Base-by-base conservation (phyloP, 1,284 basidiomycete species). In the Ustilago nuda region DNA sequence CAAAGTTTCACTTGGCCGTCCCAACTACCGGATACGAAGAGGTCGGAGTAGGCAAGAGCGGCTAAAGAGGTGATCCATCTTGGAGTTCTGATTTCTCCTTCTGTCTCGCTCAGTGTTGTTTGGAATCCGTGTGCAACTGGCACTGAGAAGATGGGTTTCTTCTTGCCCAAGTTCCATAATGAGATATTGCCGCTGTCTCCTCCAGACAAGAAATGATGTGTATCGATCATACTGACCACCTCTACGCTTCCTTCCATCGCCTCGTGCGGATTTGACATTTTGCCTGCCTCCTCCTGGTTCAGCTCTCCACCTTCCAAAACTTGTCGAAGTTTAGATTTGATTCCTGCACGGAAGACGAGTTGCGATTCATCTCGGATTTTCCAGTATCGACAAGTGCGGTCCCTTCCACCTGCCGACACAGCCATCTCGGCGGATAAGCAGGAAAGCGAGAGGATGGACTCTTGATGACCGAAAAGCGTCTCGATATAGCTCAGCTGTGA, bases 401-500 rank as follows among this genome's bases (percentile, higher is more conserved):
- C 96, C 32, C 95, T 88, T 1, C 92, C 93, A 11, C 97, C 96
- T 0, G 92, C 92, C 41, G 92, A 94, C 9, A 98, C 91, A 9
- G 92, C 93, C 0, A 92, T 91, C 82, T 98, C 94, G 3, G 91
- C 91, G 33, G 92, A 90, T 6, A 99, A 89, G 1, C 93, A 89
- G 74, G 95, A 93, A 1, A 99, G 85, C 5, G 89, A 88, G 12
- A 93, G 88, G 30, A 97, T 91, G 27, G 91, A 89, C 83, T 98
- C 96, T 88, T 99, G 97, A 84, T 99, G 96, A 1, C 96, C 96
- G 84, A 98, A 99, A 8, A 99, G 89, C 12, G 96, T 98, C 86
- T 99, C 97, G 66, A 98, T 92, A 83, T 96, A 95, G 5, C 93
- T 93, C 87, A 97, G 90, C 0, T 92, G 91, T 1, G 91, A 89